phyloP scores from a whole-genome alignment of 495 filamentous ascomycete species.

The Podospora anserina region DNA sequence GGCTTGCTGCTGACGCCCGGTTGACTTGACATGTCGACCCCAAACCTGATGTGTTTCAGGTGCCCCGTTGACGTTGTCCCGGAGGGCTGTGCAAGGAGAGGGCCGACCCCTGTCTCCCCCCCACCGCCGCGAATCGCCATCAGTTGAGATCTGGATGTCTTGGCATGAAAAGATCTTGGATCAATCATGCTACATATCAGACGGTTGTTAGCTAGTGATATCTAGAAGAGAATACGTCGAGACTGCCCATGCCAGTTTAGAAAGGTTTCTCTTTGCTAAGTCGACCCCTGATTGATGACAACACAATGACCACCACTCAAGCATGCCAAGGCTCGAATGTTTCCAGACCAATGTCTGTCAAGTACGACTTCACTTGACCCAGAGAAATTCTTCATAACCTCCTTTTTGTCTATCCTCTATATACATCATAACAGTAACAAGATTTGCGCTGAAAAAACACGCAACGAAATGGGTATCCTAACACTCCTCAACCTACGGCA shows the following conservation, averaged over 20 bases:
- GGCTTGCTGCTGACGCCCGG: not conserved
- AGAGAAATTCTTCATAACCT: not conserved
- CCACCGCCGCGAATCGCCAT: not conserved
- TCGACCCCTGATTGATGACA: not conserved
- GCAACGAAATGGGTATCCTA: not conserved
- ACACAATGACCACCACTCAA: not conserved
- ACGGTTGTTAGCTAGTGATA: not conserved
- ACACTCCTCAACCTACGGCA: not conserved
- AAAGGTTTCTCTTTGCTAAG: not conserved
- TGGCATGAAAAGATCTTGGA: not conserved
- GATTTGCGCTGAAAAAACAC: not conserved
- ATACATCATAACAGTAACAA: not conserved
- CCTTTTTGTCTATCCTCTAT: not conserved
- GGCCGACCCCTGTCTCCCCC: not conserved
- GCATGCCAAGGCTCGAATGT: not conserved
- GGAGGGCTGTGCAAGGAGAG: not conserved
- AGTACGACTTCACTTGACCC: not conserved
- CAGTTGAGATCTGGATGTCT: not conserved
- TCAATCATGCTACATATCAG: not conserved
- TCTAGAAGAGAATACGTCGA: not conserved
- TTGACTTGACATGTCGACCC: not conserved
- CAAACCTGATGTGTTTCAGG: not conserved
- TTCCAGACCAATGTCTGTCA: not conserved
- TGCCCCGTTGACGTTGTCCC: not conserved
- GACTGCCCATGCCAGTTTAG: not conserved